Percentiles rank a stretch among this genome's conserved stretches.
These are phyloP conservation scores for Fusarium pseudoanthophilum DNA, from an alignment of 2,329 filamentous ascomycete species.

Conservation along the genomic window DNA sequence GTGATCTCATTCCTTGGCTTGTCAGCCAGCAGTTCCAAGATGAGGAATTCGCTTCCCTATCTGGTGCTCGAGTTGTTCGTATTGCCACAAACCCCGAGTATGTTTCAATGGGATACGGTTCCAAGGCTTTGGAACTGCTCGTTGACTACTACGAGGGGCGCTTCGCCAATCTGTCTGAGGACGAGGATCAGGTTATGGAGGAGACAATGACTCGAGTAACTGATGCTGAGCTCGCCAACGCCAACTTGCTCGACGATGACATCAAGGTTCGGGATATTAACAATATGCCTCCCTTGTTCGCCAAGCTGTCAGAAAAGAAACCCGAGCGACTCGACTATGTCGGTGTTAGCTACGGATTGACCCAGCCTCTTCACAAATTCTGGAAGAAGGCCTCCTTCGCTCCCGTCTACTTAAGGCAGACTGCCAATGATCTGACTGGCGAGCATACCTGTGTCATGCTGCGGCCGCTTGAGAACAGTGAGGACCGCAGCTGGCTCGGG, in stretches of 20 bases:
- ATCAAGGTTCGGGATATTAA: constrained; percentile 90
- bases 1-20: constrained; percentile 96
- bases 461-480: constrained; percentile 74
- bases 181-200: constrained; percentile 62
- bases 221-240: constrained; percentile 80
- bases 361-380: constrained; percentile 88
- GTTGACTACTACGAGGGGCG: constrained; percentile 95
- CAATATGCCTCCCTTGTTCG: constrained; percentile 92
- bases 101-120: constrained; percentile 90
- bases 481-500: constrained; percentile 85
- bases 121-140: constrained; percentile 86
- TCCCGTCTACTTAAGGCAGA: constrained; percentile 94
- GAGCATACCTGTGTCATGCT: constrained; percentile 99
- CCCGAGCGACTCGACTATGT: constrained; percentile 88
- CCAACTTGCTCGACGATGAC: constrained; percentile 84
- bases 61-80: constrained; percentile 89
- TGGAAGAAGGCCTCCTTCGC: constrained; percentile 91
- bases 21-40: constrained; percentile 99
- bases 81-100: constrained; percentile 98
- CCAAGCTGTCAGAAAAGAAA: constrained; percentile 84
- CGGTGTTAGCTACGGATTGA: constrained; percentile 95
- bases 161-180: constrained; percentile 85
- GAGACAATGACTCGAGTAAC: constrained; percentile 81
- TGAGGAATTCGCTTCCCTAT: constrained; percentile 92
- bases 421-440: constrained; percentile 93